Percentiles rank a stretch among this genome's conserved stretches.
These are phyloP conservation scores for Schrenkiella parvula DNA, from an alignment of 345 rosid genomes.

Conservation along the genomic window DNA sequence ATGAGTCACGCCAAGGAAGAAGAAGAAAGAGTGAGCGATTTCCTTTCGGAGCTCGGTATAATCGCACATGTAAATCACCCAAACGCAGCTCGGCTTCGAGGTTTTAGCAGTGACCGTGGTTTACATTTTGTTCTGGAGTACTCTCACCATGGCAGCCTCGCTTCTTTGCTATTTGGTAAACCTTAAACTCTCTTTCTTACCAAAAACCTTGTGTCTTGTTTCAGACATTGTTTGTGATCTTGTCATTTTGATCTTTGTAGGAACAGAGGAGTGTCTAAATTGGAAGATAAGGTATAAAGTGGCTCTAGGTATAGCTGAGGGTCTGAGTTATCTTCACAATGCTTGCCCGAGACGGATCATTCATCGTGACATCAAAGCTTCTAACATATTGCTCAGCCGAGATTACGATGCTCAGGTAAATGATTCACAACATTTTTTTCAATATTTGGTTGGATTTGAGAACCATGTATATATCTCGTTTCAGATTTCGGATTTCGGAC, in stretches of 20 bases:
- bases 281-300: slow-evolving; percentile 80
- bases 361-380: slow-evolving; percentile 93
- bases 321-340: slow-evolving; percentile 73
- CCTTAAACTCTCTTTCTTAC: not conserved
- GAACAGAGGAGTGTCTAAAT: slow-evolving; percentile 46
- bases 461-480: not conserved
- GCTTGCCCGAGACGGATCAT: slow-evolving; percentile 80
- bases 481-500: slow-evolving; percentile 76
- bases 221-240: not conserved
- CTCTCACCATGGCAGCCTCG: slow-evolving; percentile 77
- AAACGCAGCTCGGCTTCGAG: slow-evolving; percentile 74
- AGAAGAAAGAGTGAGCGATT: slow-evolving; percentile 57
- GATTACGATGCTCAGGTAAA: slow-evolving; percentile 76
- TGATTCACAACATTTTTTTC: not conserved
- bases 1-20: slow-evolving; percentile 52
- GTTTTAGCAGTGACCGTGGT: slow-evolving; percentile 73
- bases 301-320: slow-evolving; percentile 75
- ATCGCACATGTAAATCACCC: slow-evolving; percentile 91
- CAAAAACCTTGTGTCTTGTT: not conserved
- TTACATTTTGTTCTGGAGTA: slow-evolving; percentile 84
- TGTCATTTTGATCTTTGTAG: slow-evolving; percentile 38
- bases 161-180: slow-evolving; percentile 64
- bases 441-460: not conserved
- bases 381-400: slow-evolving; percentile 68
- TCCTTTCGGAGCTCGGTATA: slow-evolving; percentile 86